Percentiles rank a stretch among this genome's conserved stretches.
Evolutionary conservation across 306 rosid species (phyloP).

Genomic region (Macrotyloma uniflorum): DNA sequence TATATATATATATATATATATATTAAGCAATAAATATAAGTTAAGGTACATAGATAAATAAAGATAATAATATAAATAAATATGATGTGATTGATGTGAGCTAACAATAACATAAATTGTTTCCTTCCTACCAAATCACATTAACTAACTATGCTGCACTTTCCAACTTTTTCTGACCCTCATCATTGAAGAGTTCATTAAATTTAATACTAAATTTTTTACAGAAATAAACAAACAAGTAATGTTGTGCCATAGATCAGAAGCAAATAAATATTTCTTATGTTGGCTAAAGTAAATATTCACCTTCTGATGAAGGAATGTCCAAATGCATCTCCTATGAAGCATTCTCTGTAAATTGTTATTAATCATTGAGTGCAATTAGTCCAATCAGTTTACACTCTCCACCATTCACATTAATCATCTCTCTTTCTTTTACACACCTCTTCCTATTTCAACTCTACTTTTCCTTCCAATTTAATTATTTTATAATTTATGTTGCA

Average conservation of each 20-base stretch:
- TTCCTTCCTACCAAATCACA: no score
- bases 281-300: constrained; percentile 27
- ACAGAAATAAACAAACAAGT: constrained; percentile 24
- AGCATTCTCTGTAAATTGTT: constrained; percentile 10
- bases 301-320: constrained; percentile 36
- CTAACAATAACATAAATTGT: no score
- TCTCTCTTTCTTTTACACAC: neutral
- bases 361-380: neutral
- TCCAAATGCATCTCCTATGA: constrained; percentile 39
- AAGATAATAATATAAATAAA: no score
- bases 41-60: no score
- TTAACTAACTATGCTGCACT: no score
- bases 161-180: no score
- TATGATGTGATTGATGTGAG: no score
- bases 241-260: constrained; percentile 37
- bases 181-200: constrained; percentile 9
- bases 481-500: neutral
- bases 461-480: neutral
- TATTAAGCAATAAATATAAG: no score
- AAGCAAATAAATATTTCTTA: constrained; percentile 4
- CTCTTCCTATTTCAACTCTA: neutral
- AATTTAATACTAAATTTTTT: constrained; percentile 6
- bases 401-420: constrained; percentile 30
- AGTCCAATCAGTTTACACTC: neutral
- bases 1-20: no score